These are phyloP conservation scores for Ceratobasidium theobromae DNA, from an alignment of 1,284 basidiomycete genomes.

Conservation along the genomic window DNA sequence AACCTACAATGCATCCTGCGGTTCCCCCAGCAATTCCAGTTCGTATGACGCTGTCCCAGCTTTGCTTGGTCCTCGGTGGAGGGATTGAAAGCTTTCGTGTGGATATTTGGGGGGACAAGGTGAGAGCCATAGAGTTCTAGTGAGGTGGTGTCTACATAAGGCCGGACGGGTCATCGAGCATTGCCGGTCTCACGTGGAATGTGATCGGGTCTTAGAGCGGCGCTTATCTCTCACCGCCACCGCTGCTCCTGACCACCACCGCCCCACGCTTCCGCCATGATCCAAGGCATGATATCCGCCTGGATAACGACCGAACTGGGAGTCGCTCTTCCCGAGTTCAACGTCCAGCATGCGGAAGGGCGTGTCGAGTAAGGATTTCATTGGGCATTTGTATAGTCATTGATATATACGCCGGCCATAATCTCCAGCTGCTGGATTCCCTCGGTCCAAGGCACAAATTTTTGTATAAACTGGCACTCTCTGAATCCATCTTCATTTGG, in stretches of 20 bases:
- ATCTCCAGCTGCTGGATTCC: conserved; percentile 22
- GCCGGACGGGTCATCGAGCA: too few relatives aligned
- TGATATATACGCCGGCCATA: neutral
- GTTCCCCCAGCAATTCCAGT: conserved; percentile 89
- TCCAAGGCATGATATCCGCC: conserved; percentile 29
- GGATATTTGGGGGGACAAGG: neutral
- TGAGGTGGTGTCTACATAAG: too few relatives aligned
- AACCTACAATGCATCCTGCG: conserved; percentile 87
- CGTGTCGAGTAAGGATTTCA: conserved; percentile 22
- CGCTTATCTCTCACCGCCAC: conserved; percentile 11
- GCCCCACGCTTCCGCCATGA: conserved; percentile 6
- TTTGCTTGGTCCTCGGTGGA: conserved; percentile 51
- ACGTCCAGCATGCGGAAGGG: conserved; percentile 13
- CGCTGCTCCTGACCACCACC: conserved; percentile 3
- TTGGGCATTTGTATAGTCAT: neutral
- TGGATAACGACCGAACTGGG: conserved; percentile 29
- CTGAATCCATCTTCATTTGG: conserved; percentile 25
- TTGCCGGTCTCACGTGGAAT: neutral
- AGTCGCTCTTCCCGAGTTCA: conserved; percentile 10
- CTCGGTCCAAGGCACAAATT: conserved; percentile 23
- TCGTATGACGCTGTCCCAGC: conserved; percentile 73
- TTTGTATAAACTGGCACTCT: conserved; percentile 30
- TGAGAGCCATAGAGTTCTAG: too few relatives aligned
- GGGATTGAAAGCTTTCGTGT: neutral
- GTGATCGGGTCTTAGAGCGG: conserved; percentile 6